These are phyloP conservation scores for Rhizoctonia solani DNA, from an alignment of 1,284 basidiomycete genomes.

Conservation along the genomic window DNA sequence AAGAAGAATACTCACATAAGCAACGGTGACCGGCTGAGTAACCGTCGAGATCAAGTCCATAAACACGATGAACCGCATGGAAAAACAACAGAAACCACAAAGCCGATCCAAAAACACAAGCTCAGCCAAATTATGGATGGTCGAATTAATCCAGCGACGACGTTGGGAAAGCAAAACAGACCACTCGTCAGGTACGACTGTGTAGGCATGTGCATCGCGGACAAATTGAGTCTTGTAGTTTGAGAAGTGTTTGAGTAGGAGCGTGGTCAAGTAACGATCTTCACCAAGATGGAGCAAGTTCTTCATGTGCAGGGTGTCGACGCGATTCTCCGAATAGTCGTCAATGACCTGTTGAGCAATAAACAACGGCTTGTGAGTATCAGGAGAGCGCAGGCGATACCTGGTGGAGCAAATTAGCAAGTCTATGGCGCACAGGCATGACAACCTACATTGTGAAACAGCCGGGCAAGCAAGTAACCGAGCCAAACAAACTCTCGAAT, in stretches of 20 bases:
- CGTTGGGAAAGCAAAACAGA: conserved; percentile 94
- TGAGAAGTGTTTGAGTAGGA: conserved; percentile 93
- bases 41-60: conserved; percentile 89
- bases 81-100: conserved; percentile 97
- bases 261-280: conserved; percentile 96
- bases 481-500: conserved; percentile 95
- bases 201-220: conserved; percentile 89
- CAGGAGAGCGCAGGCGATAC: conserved; percentile 89
- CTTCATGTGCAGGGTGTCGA: conserved; percentile 98
- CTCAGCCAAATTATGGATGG: conserved; percentile 95
- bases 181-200: conserved; percentile 92
- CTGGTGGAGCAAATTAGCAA: neutral
- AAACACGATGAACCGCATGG: conserved; percentile 98
- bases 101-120: conserved; percentile 90
- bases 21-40: conserved; percentile 90
- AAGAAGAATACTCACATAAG: conserved; percentile 78
- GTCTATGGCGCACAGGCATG: neutral
- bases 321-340: conserved; percentile 94
- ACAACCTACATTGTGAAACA: conserved; percentile 78
- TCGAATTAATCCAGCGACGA: conserved; percentile 99
- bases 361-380: conserved; percentile 87
- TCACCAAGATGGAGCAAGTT: conserved; percentile 96
- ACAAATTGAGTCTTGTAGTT: conserved; percentile 93
- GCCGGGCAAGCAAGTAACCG: conserved; percentile 96
- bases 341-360: conserved; percentile 88